phyloP scores from a whole-genome alignment of 305 asterid genomes.

The Ruellia speciosa region DNA sequence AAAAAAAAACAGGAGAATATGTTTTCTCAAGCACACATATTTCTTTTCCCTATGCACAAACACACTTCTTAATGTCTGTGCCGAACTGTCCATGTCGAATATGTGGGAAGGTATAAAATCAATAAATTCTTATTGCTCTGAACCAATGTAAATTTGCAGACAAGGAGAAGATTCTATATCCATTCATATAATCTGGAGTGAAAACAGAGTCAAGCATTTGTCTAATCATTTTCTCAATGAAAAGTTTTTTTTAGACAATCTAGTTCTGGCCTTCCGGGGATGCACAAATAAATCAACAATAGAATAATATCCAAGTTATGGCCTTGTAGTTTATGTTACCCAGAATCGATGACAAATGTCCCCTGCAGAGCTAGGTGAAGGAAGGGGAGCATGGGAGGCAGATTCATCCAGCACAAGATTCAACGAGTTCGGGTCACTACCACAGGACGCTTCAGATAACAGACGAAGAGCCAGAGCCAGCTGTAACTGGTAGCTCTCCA shows the following conservation, averaged over 20 bases:
- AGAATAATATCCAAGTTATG: constrained; percentile 1
- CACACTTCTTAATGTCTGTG: not conserved
- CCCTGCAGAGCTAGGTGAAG: constrained; percentile 43
- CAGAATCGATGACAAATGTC: constrained; percentile 83
- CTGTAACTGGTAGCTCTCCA: constrained; percentile 93
- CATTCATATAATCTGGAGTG: too few species aligned
- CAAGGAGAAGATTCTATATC: too few species aligned
- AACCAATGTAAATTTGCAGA: too few species aligned
- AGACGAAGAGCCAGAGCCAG: constrained; percentile 85
- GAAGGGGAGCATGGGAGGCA: constrained; percentile 17
- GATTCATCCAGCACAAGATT: constrained; percentile 64
- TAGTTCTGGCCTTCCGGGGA: too few species aligned
- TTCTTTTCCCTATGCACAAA: not conserved
- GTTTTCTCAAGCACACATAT: not conserved
- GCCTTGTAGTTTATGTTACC: constrained; percentile 35
- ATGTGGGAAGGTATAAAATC: too few species aligned
- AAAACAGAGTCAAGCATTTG: not conserved
- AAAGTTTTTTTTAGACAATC: too few species aligned
- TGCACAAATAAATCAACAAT: not conserved
- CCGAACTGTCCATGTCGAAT: too few species aligned
- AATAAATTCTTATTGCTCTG: too few species aligned
- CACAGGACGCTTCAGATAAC: constrained; percentile 73
- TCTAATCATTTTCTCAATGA: not conserved
- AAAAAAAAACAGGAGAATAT: too few species aligned
- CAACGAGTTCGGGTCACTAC: constrained; percentile 79